A percentile compares a stretch with the other conserved stretches of the same genome.
phyloP scores from a whole-genome alignment of 768 basidiomycete genomes.

The Kwoniella sp. region DNA sequence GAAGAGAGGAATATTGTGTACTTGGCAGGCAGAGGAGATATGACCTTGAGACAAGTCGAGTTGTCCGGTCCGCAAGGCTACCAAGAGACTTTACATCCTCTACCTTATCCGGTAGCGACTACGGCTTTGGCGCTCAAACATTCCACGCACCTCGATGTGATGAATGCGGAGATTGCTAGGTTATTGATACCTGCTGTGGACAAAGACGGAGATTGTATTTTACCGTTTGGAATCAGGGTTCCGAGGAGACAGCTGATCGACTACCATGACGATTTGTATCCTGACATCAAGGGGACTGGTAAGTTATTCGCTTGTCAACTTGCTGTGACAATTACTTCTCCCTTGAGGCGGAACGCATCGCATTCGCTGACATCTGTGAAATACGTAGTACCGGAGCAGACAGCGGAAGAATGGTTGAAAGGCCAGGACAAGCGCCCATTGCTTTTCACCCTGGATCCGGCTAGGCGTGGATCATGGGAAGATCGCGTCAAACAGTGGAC shows the following conservation, averaged over 20 bases:
- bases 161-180: slow-evolving; percentile 56
- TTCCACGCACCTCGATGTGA: slow-evolving; percentile 47
- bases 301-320: slow-evolving; percentile 11
- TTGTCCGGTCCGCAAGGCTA: slow-evolving; percentile 41
- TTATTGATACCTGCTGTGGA: slow-evolving; percentile 45
- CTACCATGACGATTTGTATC: slow-evolving; percentile 56
- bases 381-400: slow-evolving; percentile 36
- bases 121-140: slow-evolving; percentile 45
- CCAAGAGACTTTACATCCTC: slow-evolving; percentile 47
- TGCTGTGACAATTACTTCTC: background rate
- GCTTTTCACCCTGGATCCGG: slow-evolving; percentile 38
- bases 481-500: slow-evolving; percentile 9
- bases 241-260: slow-evolving; percentile 57
- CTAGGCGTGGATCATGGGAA: slow-evolving; percentile 36
- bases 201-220: slow-evolving; percentile 50
- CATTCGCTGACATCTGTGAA: too few species aligned
- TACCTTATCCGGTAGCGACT: slow-evolving; percentile 41
- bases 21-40: slow-evolving; percentile 55
- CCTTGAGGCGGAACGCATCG: background rate
- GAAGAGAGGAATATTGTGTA: slow-evolving; percentile 53
- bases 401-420: slow-evolving; percentile 29
- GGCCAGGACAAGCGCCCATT: slow-evolving; percentile 33
- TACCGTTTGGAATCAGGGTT: slow-evolving; percentile 52
- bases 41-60: slow-evolving; percentile 55
- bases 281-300: slow-evolving; percentile 39